Evolutionary conservation across 805 yeast species (phyloP), one percentile per base, ranked within the genome.

Genomic region (Jamesozyma lodderae): DNA sequence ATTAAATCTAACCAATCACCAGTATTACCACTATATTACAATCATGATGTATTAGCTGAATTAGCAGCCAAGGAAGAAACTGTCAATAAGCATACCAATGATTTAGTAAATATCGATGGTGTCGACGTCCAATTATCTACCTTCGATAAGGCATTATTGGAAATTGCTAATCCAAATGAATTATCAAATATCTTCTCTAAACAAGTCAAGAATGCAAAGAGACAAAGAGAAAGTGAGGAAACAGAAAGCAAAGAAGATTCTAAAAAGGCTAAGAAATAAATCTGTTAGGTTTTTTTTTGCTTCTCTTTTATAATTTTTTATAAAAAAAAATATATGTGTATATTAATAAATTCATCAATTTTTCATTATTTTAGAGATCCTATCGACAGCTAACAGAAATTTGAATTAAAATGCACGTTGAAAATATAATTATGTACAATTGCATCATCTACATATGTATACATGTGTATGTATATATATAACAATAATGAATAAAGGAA

Each of bases 111-210:
- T 25, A 52, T 63, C 33, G 65, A 59, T 35, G 67, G 64, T 45
- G 50, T 65, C 29, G 67, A 61, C 28, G 65, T 69, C 42, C 68
- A 69, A 47, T 63, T 78, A 36, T 64, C 82, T 35, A 62, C 68
- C 19, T 81, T 82, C 59, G 94, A 83, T 48, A 74, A 73, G 55
- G 86, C 86, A 30, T 74, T 88, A 64, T 70, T 84, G 54, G 95
- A 88, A 67, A 83, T 87, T 48, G 81, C 81, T 40, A 81, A 79
- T 49, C 87, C 83, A 45, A 79, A 75, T 17, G 88, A 77, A 41
- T 63, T 79, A 41, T 66, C 72, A 31, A 69, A 73, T 50, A 66
- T 81, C 43, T 69, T 83, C 57, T 78, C 79, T 33, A 71, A 73
- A 48, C 73, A 75, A 55, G 62, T 69, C 43, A 68, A 66, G 42